phyloP scores from a whole-genome alignment of 352 stramenopile genomes.

The Phytopythium litorale region DNA sequence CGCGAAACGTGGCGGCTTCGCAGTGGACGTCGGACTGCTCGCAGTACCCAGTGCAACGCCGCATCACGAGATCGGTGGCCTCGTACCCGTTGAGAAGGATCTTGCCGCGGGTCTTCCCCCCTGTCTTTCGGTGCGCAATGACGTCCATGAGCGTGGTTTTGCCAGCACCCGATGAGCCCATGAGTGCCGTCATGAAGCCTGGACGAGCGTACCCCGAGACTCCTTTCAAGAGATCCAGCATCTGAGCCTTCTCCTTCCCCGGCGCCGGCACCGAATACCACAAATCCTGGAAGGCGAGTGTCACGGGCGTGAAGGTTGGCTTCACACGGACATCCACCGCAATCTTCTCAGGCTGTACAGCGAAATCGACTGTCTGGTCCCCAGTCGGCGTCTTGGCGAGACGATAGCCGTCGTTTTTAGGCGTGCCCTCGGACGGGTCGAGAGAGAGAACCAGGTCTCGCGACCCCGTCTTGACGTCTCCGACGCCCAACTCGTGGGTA shows the following conservation, averaged over 20 bases:
- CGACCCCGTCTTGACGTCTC: not conserved
- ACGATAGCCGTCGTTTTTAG: constrained; percentile 7
- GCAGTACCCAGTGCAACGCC: constrained; percentile 43
- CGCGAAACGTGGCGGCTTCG: constrained; percentile 75
- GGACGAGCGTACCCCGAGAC: constrained; percentile 51
- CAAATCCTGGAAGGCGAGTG: constrained; percentile 36
- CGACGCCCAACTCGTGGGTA: not conserved
- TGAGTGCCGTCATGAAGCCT: constrained; percentile 53
- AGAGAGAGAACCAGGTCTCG: not conserved
- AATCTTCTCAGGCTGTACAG: constrained; percentile 7
- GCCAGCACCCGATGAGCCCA: constrained; percentile 49
- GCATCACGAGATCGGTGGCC: constrained; percentile 40
- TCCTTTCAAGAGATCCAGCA: constrained; percentile 77
- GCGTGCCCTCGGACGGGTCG: not conserved
- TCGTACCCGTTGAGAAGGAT: constrained; percentile 53
- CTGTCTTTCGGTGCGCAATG: constrained; percentile 33
- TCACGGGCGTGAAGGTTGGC: constrained; percentile 31
- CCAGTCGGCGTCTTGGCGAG: constrained; percentile 22
- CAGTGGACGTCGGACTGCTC: constrained; percentile 46
- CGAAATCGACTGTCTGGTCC: constrained; percentile 13
- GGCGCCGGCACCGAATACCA: constrained; percentile 37
- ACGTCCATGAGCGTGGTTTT: constrained; percentile 38
- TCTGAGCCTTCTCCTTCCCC: constrained; percentile 24
- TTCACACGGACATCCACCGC: constrained; percentile 5
- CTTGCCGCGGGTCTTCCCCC: constrained; percentile 28